phyloP scores from a whole-genome alignment of 2,329 filamentous ascomycete species.

The Talaromyces verruculosus region DNA sequence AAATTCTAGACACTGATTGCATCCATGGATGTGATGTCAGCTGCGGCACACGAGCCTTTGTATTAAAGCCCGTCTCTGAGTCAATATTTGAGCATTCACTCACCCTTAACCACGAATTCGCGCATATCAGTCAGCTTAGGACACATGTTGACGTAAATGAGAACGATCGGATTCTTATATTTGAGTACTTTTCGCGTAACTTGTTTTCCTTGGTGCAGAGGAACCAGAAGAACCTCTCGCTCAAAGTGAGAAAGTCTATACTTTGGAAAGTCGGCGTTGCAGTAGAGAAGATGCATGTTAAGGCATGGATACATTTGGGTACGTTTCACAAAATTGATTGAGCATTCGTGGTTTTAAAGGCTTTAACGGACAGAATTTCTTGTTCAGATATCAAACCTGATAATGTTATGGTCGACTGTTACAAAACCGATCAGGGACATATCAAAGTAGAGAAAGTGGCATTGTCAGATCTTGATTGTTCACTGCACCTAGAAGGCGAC shows the following conservation, averaged over 20 bases:
- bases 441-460: slow-evolving; percentile 10
- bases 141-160: slow-evolving; percentile 6
- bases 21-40: background rate
- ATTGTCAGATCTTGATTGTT: slow-evolving; percentile 20
- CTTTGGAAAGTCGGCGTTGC: background rate
- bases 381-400: slow-evolving; percentile 10
- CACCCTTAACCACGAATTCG: slow-evolving; percentile 11
- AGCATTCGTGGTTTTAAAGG: no score
- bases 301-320: slow-evolving; percentile 8
- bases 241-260: slow-evolving; percentile 2
- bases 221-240: background rate
- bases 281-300: background rate
- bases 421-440: background rate
- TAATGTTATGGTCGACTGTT: slow-evolving; percentile 13
- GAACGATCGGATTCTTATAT: background rate
- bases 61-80: slow-evolving; percentile 21
- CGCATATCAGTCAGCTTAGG: background rate
- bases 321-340: no score
- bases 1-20: no score
- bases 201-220: background rate
- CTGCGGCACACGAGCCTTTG: slow-evolving; percentile 14
- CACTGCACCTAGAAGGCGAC: slow-evolving; percentile 20
- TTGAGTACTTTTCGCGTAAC: background rate
- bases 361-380: no score
- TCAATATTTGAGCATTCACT: slow-evolving; percentile 21